phyloP scores from a whole-genome alignment of 257 asterid genomes.

The Solanum clarkiae region DNA sequence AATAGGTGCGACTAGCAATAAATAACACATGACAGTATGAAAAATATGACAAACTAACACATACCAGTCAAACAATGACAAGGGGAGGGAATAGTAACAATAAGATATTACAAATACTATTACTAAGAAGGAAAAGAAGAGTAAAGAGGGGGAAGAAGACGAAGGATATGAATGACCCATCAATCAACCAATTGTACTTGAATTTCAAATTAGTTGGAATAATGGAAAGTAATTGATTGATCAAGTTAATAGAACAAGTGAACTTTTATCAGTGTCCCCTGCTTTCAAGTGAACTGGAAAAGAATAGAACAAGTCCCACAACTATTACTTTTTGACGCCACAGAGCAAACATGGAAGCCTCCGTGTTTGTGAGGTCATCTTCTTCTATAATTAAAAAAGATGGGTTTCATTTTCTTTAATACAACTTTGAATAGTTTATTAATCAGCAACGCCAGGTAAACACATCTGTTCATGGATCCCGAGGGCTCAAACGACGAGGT shows the following conservation, averaged over 20 bases:
- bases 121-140: too few relatives aligned
- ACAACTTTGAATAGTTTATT: background rate
- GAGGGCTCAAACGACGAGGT: slow-evolving; percentile 27
- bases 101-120: too few relatives aligned
- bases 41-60: too few relatives aligned
- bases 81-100: too few relatives aligned
- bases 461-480: slow-evolving; percentile 44
- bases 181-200: background rate
- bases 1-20: too few relatives aligned
- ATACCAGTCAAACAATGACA: too few relatives aligned
- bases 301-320: background rate
- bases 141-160: too few relatives aligned
- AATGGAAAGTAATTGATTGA: background rate
- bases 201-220: background rate
- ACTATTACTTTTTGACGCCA: background rate
- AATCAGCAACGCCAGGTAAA: background rate
- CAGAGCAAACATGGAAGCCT: background rate
- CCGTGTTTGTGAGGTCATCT: background rate
- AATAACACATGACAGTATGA: too few relatives aligned
- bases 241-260: background rate
- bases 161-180: too few relatives aligned
- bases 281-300: background rate
- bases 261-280: too few relatives aligned
- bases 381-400: background rate
- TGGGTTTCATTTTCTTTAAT: background rate